Base-by-base conservation (phyloP, 73 alveolate species). In the Uronychia setigera region DNA sequence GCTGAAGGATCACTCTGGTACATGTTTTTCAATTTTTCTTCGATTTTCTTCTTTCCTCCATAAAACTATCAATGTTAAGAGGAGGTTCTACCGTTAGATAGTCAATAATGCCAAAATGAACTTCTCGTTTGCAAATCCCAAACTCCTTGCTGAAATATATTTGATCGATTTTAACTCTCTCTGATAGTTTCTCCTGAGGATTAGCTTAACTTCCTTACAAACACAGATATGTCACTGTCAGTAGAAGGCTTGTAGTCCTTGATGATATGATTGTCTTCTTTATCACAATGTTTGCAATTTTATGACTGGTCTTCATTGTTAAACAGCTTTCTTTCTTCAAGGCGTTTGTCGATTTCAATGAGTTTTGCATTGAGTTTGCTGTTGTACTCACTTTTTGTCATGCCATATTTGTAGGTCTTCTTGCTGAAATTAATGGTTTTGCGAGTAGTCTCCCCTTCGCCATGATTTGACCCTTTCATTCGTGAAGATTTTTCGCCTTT, bases 71-170 rank as follows among this genome's bases (percentile, higher is more conserved):
- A n/a, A n/a, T n/a, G n/a, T n/a, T n/a, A n/a, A n/a, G n/a, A 33
- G 35, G 32, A 25, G 84, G 25, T 9, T 33, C 32, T 0, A 76
- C 35, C 5, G 93, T 87, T 13, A 87, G 79, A 59, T 87, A 87
- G 76, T 87, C 93, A 76, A 87, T 87, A 26, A 87, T 80, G 25
- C 93, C 93, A 74, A 80, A 87, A 67, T 87, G 93, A 67, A 87
- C 80, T 58, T 87, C 93, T 80, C 93, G 57, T 80, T 87, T 87
- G 26, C 59, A 59, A 30, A 87, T 80, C 0, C 93, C 93, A 28
- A 80, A 81, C 35, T 87, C 35, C 14, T 88, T 88, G 35, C 80
- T 89, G 58, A 87, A 87, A 27, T 80, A 67, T 32, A 87, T 60
- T 31, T 87, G 89, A 33, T 87, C 93, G 35, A 87, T 80, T 0